Conservation (phyloP, 2,329 filamentous ascomycete genomes). For the Macrophomina tecta region DNA sequence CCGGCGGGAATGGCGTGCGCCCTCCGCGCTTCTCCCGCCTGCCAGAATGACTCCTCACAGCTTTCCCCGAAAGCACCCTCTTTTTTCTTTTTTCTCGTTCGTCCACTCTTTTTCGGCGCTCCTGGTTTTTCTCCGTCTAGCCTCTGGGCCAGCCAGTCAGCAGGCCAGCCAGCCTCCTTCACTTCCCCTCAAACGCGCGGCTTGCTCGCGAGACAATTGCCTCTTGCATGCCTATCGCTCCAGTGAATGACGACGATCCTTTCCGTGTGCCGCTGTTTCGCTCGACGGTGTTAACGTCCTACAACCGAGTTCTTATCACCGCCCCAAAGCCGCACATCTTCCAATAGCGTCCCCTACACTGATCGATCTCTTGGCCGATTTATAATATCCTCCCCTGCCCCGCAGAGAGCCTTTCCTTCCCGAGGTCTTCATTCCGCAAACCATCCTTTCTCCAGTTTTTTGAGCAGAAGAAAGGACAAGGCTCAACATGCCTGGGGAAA, state of each 20-base stretch:
- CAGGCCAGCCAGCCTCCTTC: not conserved
- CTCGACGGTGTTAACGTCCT: conserved; percentile 15
- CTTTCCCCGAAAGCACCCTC: not conserved
- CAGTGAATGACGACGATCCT: conserved; percentile 21
- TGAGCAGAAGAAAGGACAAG: not conserved
- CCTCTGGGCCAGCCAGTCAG: not conserved
- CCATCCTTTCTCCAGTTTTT: not conserved
- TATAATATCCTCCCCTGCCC: conserved; percentile 15
- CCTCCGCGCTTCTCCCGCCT: not conserved
- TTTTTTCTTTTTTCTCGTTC: not conserved
- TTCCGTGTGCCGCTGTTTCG: conserved; percentile 17
- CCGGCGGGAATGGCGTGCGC: conserved; percentile 3
- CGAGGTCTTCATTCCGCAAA: not conserved
- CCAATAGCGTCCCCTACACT: not conserved
- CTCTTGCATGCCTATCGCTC: conserved; percentile 4
- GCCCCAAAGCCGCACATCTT: not conserved
- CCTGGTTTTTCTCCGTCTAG: not conserved
- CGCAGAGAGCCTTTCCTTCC: not conserved
- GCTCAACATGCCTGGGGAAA: not conserved
- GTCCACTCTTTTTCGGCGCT: not conserved
- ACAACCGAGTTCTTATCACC: conserved; percentile 21
- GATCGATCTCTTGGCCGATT: conserved; percentile 20
- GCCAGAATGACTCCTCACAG: not conserved
- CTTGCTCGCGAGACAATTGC: not conserved
- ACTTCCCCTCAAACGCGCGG: not conserved